These are phyloP conservation scores for Actinomortierella wolfii DNA, from an alignment of 371 early-diverging fungal genomes.

Conservation along the genomic window DNA sequence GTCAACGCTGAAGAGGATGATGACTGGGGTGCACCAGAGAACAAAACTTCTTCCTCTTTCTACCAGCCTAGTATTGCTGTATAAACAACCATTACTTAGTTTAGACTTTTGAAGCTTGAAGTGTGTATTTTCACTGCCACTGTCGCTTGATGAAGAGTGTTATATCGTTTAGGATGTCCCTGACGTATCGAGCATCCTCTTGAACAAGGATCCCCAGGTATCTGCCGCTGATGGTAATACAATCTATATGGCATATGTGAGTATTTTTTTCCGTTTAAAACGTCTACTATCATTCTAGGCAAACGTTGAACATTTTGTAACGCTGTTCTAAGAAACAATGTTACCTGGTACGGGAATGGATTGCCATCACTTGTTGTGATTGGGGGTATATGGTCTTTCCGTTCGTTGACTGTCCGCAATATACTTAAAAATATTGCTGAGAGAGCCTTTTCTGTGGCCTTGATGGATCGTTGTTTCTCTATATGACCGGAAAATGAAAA, in stretches of 20 bases:
- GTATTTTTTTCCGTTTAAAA: no score
- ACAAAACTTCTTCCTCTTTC: no score
- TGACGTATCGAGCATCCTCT: constrained; percentile 47
- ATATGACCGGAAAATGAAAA: neutral
- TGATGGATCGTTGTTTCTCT: constrained; percentile 49
- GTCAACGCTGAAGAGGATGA: constrained; percentile 12
- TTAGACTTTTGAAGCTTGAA: no score
- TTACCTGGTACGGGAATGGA: constrained; percentile 88
- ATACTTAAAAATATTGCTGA: constrained; percentile 64
- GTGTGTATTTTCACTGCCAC: no score
- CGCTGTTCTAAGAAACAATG: no score
- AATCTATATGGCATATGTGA: constrained; percentile 47
- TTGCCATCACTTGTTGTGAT: constrained; percentile 80
- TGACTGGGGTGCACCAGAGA: constrained; percentile 20
- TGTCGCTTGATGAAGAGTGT: no score
- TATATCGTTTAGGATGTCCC: constrained; percentile 20
- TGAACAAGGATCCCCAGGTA: constrained; percentile 60
- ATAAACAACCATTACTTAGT: no score
- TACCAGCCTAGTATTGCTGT: no score
- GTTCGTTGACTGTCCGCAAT: constrained; percentile 72
- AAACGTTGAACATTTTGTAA: no score
- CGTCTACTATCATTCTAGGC: no score
- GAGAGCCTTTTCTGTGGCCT: constrained; percentile 52
- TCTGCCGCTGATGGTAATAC: constrained; percentile 49
- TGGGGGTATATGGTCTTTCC: constrained; percentile 90